These are phyloP conservation scores for Sporodiniella umbellata DNA, from an alignment of 371 early-diverging fungal genomes.

Conservation along the genomic window DNA sequence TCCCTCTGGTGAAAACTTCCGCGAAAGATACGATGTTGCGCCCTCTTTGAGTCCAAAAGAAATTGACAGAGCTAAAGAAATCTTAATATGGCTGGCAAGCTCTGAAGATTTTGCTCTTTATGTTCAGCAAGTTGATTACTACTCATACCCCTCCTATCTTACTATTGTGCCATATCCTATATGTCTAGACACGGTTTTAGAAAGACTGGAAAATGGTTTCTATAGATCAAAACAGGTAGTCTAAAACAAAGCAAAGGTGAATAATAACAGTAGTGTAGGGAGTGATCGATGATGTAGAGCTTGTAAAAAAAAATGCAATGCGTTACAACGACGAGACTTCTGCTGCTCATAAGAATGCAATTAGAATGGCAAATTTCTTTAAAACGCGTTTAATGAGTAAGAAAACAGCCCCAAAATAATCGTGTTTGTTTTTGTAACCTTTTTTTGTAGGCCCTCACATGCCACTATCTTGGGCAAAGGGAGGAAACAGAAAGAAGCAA, in stretches of 20 bases:
- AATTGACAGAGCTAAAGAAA: slow-evolving; percentile 29
- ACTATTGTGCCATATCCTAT: slow-evolving; percentile 69
- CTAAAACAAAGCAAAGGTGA: neutral
- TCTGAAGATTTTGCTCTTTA: slow-evolving; percentile 58
- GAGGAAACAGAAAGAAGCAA: slow-evolving; percentile 19
- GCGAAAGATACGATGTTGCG: slow-evolving; percentile 26
- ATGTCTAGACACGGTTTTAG: slow-evolving; percentile 56
- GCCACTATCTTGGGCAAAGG: slow-evolving; percentile 32
- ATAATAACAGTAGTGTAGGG: slow-evolving; percentile 25
- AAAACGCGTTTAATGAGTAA: slow-evolving; percentile 48
- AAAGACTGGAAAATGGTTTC: slow-evolving; percentile 54
- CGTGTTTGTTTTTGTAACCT: neutral
- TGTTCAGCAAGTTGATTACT: slow-evolving; percentile 65
- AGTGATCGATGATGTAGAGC: slow-evolving; percentile 62
- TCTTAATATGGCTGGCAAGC: slow-evolving; percentile 32
- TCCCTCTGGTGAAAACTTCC: slow-evolving; percentile 34
- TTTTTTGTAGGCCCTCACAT: slow-evolving; percentile 37
- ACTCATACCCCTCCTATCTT: slow-evolving; percentile 62
- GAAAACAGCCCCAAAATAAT: neutral
- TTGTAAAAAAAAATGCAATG: slow-evolving; percentile 66
- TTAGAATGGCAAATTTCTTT: slow-evolving; percentile 55
- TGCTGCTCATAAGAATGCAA: slow-evolving; percentile 54
- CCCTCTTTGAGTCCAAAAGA: slow-evolving; percentile 11
- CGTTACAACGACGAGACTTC: slow-evolving; percentile 66
- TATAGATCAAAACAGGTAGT: slow-evolving; percentile 63